phyloP scores from a whole-genome alignment of 192 early-diverging fungal genomes.

The Piromyces sp. region DNA sequence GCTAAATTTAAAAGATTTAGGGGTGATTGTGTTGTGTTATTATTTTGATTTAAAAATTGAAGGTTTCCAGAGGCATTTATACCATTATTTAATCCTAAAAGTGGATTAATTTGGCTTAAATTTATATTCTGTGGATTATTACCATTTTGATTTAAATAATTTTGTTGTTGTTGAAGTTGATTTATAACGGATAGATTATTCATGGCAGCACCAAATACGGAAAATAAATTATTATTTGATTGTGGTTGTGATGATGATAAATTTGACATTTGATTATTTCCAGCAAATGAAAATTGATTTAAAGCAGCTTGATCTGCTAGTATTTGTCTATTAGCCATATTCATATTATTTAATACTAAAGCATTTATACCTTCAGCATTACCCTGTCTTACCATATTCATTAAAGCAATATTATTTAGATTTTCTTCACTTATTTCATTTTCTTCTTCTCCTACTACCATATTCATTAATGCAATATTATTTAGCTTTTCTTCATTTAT shows the following conservation, averaged over 20 bases:
- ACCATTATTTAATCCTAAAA: background rate
- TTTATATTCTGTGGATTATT: background rate
- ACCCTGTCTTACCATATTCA: background rate
- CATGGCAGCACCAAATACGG: background rate
- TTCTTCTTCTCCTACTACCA: background rate
- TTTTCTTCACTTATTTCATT: background rate
- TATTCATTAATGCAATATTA: background rate
- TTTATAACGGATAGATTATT: background rate
- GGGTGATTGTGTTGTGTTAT: background rate
- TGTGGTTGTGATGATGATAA: background rate
- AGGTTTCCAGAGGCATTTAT: background rate
- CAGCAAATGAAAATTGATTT: background rate
- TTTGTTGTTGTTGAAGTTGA: background rate
- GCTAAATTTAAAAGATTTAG: background rate
- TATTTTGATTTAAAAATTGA: background rate
- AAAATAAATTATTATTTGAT: background rate
- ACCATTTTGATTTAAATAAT: background rate
- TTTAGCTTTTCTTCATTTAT: background rate
- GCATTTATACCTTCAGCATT: background rate
- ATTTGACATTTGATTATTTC: background rate
- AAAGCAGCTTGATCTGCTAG: background rate
- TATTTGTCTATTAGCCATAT: background rate
- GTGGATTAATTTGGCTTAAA: background rate
- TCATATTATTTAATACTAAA: background rate
- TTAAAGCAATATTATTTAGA: background rate